phyloP scores from a whole-genome alignment of 768 basidiomycete genomes.

The Boletus pseudopeckii region DNA sequence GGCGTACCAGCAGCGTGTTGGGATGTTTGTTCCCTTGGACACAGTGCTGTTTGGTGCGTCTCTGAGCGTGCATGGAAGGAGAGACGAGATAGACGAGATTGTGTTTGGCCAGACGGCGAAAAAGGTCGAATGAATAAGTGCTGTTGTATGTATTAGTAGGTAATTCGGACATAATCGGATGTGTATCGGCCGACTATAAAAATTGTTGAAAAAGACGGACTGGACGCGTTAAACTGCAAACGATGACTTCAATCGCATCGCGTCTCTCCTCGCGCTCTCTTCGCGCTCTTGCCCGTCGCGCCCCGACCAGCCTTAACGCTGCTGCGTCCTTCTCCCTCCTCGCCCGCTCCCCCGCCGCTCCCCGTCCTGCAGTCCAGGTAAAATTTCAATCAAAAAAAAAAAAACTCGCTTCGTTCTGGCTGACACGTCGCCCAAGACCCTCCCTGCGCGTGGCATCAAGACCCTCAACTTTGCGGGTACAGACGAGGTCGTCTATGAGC shows the following conservation, averaged over 20 bases:
- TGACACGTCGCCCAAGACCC: conserved; percentile 30
- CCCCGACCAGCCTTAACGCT: conserved; percentile 39
- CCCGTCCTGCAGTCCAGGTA: conserved; percentile 25
- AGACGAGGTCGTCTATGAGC: conserved; percentile 92
- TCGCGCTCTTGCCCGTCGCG: conserved; percentile 64
- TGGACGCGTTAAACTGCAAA: conserved; percentile 9
- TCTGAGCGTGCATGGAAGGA: conserved; percentile 37
- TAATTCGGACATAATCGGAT: conserved; percentile 17
- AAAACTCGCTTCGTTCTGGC: conserved; percentile 1
- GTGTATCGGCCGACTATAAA: conserved; percentile 8
- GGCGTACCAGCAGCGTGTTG: conserved; percentile 74
- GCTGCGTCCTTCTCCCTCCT: conserved; percentile 68
- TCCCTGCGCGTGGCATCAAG: conserved; percentile 75
- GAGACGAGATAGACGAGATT: conserved; percentile 35
- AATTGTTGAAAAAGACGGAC: conserved; percentile 11
- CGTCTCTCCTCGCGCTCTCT: conserved; percentile 64
- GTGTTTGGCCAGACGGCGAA: conserved; percentile 41
- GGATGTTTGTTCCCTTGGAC: conserved; percentile 63
- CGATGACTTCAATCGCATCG: conserved; percentile 56
- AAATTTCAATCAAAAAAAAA: conserved; percentile 23
- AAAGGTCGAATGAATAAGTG: conserved; percentile 12
- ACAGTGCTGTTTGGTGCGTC: conserved; percentile 45
- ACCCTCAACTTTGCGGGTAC: conserved; percentile 96
- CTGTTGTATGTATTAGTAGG: background rate
- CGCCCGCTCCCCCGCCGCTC: conserved; percentile 39